Percentiles rank a stretch among this genome's conserved stretches.
Evolutionary conservation across 2,329 filamentous ascomycete genomes (phyloP).

Genomic region (Fusarium dlaminii): DNA sequence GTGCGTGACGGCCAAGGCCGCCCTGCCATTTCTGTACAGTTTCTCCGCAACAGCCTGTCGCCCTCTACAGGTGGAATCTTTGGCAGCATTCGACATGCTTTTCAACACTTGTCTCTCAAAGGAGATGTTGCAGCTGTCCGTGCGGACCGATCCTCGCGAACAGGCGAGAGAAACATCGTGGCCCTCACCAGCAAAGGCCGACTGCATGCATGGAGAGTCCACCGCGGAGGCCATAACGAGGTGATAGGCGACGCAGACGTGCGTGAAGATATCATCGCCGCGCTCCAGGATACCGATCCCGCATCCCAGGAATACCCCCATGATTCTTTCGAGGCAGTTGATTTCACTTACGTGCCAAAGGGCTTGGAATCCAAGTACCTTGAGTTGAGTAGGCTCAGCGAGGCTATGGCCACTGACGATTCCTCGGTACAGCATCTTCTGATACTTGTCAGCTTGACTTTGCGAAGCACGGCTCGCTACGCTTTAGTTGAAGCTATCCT

Average conservation of each 20-base stretch:
- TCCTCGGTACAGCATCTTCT: conserved; percentile 67
- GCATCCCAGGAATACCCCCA: conserved; percentile 59
- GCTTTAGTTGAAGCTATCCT: conserved; percentile 78
- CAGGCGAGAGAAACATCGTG: conserved; percentile 86
- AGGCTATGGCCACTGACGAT: conserved; percentile 60
- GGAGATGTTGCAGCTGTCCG: conserved; percentile 84
- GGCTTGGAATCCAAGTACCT: conserved; percentile 60
- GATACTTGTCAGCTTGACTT: conserved; percentile 67
- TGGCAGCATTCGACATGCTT: conserved; percentile 80
- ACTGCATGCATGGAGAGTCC: conserved; percentile 87
- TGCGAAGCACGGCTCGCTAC: conserved; percentile 68
- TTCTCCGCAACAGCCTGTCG: conserved; percentile 71
- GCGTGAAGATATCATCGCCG: conserved; percentile 69
- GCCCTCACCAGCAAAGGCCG: conserved; percentile 80
- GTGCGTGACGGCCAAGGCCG: conserved; percentile 88
- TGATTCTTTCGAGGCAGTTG: conserved; percentile 76
- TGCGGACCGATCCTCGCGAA: conserved; percentile 74
- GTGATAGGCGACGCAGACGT: conserved; percentile 77
- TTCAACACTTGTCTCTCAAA: conserved; percentile 75
- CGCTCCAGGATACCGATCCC: conserved; percentile 66
- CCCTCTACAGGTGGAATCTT: conserved; percentile 74
- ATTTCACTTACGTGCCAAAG: conserved; percentile 77
- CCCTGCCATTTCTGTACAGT: conserved; percentile 80
- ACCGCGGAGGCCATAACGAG: conserved; percentile 85
- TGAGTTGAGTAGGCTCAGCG: conserved; percentile 61